Base-by-base conservation (phyloP, 2,329 filamentous ascomycete species). In the Hirsutella thompsonii region DNA sequence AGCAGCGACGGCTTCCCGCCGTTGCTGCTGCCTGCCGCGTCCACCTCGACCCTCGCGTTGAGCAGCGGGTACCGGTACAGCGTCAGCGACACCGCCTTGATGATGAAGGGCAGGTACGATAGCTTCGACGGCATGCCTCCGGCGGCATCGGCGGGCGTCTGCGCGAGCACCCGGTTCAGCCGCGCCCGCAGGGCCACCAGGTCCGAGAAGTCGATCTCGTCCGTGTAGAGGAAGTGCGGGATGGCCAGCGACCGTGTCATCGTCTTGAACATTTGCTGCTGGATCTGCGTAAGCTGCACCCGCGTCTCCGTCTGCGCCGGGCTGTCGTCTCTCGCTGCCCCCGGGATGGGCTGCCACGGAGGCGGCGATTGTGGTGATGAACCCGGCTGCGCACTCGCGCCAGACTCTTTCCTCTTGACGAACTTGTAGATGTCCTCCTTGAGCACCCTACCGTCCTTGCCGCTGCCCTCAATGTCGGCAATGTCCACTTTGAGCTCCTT, bases 191-290 rank as follows among this genome's bases (percentile, higher is more conserved):
- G 71, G 38, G 74, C 63, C 44, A 79, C 78, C 4, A 98, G 73
- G 32, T 73, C 69, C 35, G 83, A 81, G 59, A 95, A 81, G 64
- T 93, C 83, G 38, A 94, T 70, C 56, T 90, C 85, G 61, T 94
- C 88, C 32, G 87, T 83, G 65, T 94, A 98, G 45, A 96, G 76
- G 64, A 98, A 95, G 63, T 96, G 92, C 0, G 92, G 92, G 52
- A 95, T 96, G 39, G 64, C 76, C 47, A 98, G 73, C 2, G 90
- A 95, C 44, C 79, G 79, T 13, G 90, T 95, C 92, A 98, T 98
- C 45, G 80, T 75, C 67, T 93, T 95, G 78, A 94, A 96, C 92
- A 98, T 98, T 56, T 87, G 83, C 30, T 76, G 72, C 64, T 96
- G 90, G 13, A 85, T 83, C 30, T 80, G 81, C 11, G 85, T 85